Conservation (phyloP, 176 grass and related monocot genomes). For the Eremochloa ophiuroides region DNA sequence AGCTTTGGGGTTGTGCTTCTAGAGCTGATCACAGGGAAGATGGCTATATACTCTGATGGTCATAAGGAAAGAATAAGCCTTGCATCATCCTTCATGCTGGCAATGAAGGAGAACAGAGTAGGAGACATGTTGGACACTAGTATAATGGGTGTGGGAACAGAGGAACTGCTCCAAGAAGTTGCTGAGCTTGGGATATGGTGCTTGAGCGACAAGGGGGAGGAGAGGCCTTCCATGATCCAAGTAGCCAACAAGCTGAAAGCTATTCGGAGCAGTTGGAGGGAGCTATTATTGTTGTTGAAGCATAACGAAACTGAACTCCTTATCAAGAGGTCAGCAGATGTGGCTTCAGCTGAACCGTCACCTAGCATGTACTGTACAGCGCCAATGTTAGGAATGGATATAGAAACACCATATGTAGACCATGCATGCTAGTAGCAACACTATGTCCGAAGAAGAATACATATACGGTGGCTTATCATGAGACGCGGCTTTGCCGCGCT, state of each 20-base stretch:
- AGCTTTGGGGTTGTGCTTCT: slow-evolving; percentile 28
- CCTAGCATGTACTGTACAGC: slow-evolving; percentile 4
- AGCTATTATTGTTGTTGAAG: neutral
- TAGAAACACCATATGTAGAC: neutral
- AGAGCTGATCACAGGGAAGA: slow-evolving; percentile 12
- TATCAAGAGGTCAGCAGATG: neutral
- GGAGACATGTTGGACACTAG: neutral
- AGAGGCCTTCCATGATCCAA: slow-evolving; percentile 1
- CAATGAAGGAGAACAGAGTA: slow-evolving; percentile 1
- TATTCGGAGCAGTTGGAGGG: neutral
- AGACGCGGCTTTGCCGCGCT: too few species aligned
- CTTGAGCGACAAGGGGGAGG: neutral
- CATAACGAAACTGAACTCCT: neutral
- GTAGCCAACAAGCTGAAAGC: neutral
- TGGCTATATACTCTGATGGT: neutral
- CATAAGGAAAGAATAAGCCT: neutral
- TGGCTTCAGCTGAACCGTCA: neutral
- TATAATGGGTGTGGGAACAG: neutral
- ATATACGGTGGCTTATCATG: too few species aligned
- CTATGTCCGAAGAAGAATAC: neutral
- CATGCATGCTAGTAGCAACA: neutral
- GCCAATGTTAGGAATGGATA: neutral
- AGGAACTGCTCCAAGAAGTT: neutral
- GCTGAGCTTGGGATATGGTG: neutral
- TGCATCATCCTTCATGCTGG: neutral